A percentile compares a stretch with the other conserved stretches of the same genome.
phyloP scores from a whole-genome alignment of 495 filamentous ascomycete genomes.

The Penicillium flavigenum region DNA sequence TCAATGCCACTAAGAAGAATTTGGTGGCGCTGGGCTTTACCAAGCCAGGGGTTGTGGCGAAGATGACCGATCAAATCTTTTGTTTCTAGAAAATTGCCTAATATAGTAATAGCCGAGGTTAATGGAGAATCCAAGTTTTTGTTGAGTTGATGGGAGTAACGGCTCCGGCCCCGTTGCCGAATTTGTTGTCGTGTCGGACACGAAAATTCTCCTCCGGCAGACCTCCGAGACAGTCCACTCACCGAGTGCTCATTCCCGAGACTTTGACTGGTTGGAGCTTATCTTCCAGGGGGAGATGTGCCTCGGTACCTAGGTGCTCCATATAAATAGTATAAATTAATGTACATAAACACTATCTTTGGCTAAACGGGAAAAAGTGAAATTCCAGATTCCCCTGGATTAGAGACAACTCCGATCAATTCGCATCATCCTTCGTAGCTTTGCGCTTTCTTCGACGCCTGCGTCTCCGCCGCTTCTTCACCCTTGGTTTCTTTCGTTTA shows the following conservation, averaged over 20 bases:
- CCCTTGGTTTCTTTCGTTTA: background rate
- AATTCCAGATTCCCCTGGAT: background rate
- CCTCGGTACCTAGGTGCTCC: background rate
- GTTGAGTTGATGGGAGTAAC: background rate
- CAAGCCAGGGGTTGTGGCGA: slow-evolving; percentile 34
- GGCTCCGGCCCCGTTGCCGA: background rate
- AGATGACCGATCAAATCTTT: slow-evolving; percentile 44
- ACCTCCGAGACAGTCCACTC: background rate
- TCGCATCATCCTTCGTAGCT: background rate
- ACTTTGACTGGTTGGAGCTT: slow-evolving; percentile 9
- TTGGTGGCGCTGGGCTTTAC: slow-evolving; percentile 35
- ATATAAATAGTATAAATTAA: too few species aligned
- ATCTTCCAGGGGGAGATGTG: background rate
- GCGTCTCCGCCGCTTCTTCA: background rate
- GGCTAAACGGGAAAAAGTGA: background rate
- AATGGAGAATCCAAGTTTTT: background rate
- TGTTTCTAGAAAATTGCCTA: slow-evolving; percentile 21
- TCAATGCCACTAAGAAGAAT: slow-evolving; percentile 40
- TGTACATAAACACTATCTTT: background rate
- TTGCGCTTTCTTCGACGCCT: slow-evolving; percentile 1
- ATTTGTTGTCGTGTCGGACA: slow-evolving; percentile 1
- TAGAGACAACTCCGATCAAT: background rate
- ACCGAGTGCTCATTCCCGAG: background rate
- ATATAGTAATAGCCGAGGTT: slow-evolving; percentile 15
- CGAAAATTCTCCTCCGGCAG: background rate